Base-by-base conservation (phyloP, 257 asterid species). In the Gentiana dahurica region DNA sequence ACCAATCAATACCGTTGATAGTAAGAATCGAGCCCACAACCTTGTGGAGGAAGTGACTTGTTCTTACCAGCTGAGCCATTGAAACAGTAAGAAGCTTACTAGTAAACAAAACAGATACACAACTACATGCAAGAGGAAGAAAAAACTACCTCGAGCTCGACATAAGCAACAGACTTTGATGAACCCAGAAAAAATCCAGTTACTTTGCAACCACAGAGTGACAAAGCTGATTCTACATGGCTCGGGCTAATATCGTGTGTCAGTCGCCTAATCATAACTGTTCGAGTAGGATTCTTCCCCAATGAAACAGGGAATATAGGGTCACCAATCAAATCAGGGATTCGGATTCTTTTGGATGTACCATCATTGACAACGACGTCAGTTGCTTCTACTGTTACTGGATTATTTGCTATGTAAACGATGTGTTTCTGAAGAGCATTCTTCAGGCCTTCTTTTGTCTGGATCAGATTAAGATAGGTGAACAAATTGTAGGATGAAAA, bases 201-300 rank as follows among this genome's bases (percentile, higher is more conserved):
- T 36, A 83, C 58, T 9, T 62, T 68, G 77, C 72, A 65, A 57
- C 60, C 64, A 64, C 82, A 72, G 71, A 77, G 76, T 55, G 73
- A 58, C 60, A 83, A 69, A 70, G 79, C 79, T 60, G 70, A 68
- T 43, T 72, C 60, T 52, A 83, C 71, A 53, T 78, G 76, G 56
- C 4, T 52, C 36, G 65, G 76, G 68, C 76, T 73, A 43, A 68
- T 71, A 46, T 66, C 78, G 34, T 3, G 41, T 59, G 72, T 73
- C 60, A 80, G 64, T 8, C 49, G 48, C 49, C 58, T 58, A 34
- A 83, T 76, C 80, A 65, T 75, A 65, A 78, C 72, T 11, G 88
- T 83, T 71, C 83, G 67, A 45, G 80, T 71, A 47, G 88, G 84
- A 63, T 83, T 75, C 78, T 80, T 80, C 57, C 80, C 73, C 56